Percentiles rank a stretch among this genome's conserved stretches.
Conservation (phyloP, 176 grass and related monocot genomes). For the Carex scoparia region DNA sequence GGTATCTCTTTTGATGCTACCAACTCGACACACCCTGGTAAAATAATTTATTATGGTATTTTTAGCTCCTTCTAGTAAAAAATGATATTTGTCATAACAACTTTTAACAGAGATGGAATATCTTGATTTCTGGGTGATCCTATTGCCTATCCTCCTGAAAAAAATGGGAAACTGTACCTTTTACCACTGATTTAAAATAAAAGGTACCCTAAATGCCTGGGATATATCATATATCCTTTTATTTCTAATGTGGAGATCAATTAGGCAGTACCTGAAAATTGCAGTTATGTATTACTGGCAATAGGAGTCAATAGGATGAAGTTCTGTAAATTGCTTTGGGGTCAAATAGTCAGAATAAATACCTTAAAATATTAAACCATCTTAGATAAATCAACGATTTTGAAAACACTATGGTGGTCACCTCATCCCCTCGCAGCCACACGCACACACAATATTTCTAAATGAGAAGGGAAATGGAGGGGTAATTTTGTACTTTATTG, state of each 20-base stretch:
- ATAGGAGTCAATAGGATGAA: neutral
- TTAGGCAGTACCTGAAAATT: neutral
- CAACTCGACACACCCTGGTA: constrained; percentile 1
- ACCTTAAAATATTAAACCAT: neutral
- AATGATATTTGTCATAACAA: neutral
- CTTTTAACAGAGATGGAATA: neutral
- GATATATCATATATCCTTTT: neutral
- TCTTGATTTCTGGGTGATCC: neutral
- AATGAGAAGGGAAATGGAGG: neutral
- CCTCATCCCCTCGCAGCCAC: neutral
- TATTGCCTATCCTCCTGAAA: neutral
- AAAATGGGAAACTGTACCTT: neutral
- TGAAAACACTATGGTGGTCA: neutral
- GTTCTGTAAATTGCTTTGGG: neutral
- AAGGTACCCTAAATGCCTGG: neutral
- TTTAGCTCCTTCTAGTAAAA: constrained; percentile 18
- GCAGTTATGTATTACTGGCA: neutral
- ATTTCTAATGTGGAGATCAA: neutral
- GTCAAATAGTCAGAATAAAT: neutral
- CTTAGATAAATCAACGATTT: neutral
- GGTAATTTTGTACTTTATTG: neutral
- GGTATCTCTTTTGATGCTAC: constrained; percentile 30
- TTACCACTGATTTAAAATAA: neutral
- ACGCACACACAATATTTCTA: neutral
- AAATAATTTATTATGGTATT: neutral